Conservation (phyloP, 2,329 filamentous ascomycete genomes). For the Elsinoe fawcettii region DNA sequence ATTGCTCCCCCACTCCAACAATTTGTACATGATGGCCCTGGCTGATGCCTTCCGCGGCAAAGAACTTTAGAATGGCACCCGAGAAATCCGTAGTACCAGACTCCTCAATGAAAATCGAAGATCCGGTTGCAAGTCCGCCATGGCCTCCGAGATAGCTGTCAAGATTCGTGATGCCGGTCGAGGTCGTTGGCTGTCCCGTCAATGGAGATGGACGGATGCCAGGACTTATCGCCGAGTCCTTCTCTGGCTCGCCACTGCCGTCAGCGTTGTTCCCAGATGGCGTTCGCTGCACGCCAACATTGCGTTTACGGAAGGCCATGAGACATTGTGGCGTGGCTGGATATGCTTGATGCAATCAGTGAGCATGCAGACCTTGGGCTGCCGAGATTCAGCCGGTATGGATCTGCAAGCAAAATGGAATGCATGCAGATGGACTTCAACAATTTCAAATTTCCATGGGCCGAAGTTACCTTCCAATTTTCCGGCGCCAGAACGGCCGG, state of each 20-base stretch:
- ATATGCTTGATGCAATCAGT: neutral
- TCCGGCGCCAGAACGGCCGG: neutral
- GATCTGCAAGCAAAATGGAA: no score
- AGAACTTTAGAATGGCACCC: constrained; percentile 75
- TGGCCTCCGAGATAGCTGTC: constrained; percentile 82
- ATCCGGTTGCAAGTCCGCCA: constrained; percentile 73
- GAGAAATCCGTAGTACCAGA: constrained; percentile 91
- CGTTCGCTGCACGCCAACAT: constrained; percentile 36
- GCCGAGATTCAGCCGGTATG: no score
- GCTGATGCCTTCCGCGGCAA: constrained; percentile 83
- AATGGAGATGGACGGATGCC: constrained; percentile 77
- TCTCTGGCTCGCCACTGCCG: constrained; percentile 26
- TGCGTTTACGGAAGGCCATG: constrained; percentile 64
- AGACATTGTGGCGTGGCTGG: neutral
- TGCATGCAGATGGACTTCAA: neutral
- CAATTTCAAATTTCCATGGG: neutral
- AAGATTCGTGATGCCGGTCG: constrained; percentile 79
- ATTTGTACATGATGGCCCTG: constrained; percentile 87
- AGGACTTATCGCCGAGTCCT: constrained; percentile 27
- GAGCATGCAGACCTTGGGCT: neutral
- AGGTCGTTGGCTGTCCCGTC: constrained; percentile 80
- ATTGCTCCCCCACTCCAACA: constrained; percentile 68
- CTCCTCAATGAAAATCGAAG: constrained; percentile 73
- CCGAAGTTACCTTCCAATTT: no score
- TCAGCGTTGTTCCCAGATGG: constrained; percentile 12